Evolutionary conservation across 148 eudicot species (phyloP).

Genomic region (Diospyros lotus): DNA sequence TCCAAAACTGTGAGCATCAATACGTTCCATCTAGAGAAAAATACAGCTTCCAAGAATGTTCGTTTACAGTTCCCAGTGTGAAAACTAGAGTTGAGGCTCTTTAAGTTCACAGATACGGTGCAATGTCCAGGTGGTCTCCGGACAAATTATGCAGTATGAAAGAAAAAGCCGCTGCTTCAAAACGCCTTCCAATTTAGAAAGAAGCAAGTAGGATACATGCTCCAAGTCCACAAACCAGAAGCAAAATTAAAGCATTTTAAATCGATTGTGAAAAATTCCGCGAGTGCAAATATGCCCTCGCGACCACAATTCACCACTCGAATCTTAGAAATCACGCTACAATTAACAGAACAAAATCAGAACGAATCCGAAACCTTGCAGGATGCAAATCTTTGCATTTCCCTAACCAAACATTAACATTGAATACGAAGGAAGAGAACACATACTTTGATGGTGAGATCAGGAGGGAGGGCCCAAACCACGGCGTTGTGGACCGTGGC

Average conservation of each 20-base stretch:
- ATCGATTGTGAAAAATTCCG: neutral
- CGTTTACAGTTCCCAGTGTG: neutral
- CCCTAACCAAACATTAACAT: neutral
- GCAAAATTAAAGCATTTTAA: neutral
- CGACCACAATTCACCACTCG: neutral
- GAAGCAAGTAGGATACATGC: no score
- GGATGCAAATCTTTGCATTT: no score
- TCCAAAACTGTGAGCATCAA: neutral
- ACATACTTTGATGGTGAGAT: slow-evolving; percentile 57
- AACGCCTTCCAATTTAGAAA: no score
- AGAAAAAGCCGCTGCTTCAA: no score
- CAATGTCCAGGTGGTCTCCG: no score
- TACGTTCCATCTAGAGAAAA: neutral
- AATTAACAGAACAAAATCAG: neutral
- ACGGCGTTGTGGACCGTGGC: slow-evolving; percentile 43
- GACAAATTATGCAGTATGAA: no score
- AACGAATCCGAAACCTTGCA: neutral
- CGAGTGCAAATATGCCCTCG: neutral
- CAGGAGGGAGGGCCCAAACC: slow-evolving; percentile 43
- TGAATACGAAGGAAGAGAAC: neutral
- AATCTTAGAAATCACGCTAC: neutral
- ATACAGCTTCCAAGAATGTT: neutral
- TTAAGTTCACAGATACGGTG: no score
- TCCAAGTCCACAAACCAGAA: neutral
- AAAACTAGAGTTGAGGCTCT: no score